phyloP scores from a whole-genome alignment of 768 basidiomycete genomes.

The Megacollybia marginata region DNA sequence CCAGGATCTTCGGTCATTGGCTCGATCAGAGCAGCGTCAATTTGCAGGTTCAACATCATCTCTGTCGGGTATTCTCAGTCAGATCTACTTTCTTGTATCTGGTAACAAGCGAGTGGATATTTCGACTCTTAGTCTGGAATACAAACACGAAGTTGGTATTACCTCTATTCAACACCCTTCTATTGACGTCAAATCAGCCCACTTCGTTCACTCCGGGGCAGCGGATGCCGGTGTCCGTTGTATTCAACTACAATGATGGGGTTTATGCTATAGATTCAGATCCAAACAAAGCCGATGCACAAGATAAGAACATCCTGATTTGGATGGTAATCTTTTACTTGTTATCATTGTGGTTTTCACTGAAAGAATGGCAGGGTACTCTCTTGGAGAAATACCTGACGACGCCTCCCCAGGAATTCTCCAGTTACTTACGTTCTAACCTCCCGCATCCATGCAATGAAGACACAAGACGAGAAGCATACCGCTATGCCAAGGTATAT shows the following conservation, averaged over 20 bases:
- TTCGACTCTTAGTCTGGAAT: conserved; percentile 50
- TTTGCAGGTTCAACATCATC: conserved; percentile 91
- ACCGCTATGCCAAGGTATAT: conserved; percentile 76
- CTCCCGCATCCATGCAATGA: conserved; percentile 17
- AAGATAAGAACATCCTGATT: conserved; percentile 63
- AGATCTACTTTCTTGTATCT: conserved; percentile 85
- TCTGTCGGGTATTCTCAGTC: conserved; percentile 72
- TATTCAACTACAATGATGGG: conserved; percentile 58
- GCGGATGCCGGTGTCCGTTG: conserved; percentile 65
- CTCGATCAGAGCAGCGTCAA: conserved; percentile 44
- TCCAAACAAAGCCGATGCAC: conserved; percentile 27
- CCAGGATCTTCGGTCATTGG: conserved; percentile 61
- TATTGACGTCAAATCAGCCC: conserved; percentile 27
- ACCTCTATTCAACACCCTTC: neutral
- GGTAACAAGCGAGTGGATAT: conserved; percentile 61
- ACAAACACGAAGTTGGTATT: conserved; percentile 46
- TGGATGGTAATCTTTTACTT: conserved; percentile 47
- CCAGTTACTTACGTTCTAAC: conserved; percentile 37
- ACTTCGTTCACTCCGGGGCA: conserved; percentile 71
- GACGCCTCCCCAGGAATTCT: conserved; percentile 54
- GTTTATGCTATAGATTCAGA: conserved; percentile 62
- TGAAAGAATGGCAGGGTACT: conserved; percentile 51
- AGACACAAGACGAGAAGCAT: conserved; percentile 57
- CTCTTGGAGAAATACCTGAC: conserved; percentile 89
- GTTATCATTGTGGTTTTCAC: conserved; percentile 9